Conservation (phyloP, 2,329 filamentous ascomycete species). For the Akanthomyces muscarius region DNA sequence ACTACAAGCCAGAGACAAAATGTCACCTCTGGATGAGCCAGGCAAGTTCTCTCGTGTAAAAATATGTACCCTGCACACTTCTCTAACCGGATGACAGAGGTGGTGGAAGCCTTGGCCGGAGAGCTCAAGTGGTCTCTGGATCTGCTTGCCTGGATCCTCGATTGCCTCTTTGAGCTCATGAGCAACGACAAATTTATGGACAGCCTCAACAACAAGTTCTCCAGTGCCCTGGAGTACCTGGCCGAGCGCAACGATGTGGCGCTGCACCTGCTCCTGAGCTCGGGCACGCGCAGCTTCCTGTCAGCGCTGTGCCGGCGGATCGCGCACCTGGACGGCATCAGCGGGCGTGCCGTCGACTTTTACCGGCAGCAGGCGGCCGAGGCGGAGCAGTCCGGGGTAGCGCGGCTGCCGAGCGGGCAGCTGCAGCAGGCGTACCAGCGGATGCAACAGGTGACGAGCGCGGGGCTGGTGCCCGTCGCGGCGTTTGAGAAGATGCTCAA, state of each 20-base stretch:
- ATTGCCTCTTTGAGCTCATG: conserved; percentile 54
- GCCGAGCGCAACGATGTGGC: conserved; percentile 53
- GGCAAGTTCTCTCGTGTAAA: conserved; percentile 27
- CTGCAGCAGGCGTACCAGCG: conserved; percentile 55
- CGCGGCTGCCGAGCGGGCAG: conserved; percentile 43
- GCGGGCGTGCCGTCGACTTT: conserved; percentile 46
- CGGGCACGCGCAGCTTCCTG: conserved; percentile 68
- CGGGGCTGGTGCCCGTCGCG: conserved; percentile 52
- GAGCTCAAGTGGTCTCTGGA: conserved; percentile 77
- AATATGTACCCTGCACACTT: background rate
- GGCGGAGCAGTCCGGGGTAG: conserved; percentile 35
- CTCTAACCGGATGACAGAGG: conserved; percentile 45
- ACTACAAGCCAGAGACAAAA: conserved; percentile 49
- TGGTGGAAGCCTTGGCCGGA: conserved; percentile 67
- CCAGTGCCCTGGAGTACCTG: conserved; percentile 49
- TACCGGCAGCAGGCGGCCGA: conserved; percentile 43
- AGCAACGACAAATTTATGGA: conserved; percentile 49
- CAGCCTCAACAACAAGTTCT: conserved; percentile 46
- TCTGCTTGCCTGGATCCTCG: conserved; percentile 59
- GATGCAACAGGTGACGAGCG: conserved; percentile 48
- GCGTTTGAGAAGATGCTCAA: conserved; percentile 61
- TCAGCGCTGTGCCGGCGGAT: conserved; percentile 64
- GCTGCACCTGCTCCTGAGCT: conserved; percentile 65
- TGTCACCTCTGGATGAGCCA: conserved; percentile 59
- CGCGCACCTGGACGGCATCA: conserved; percentile 49